Evolutionary conservation across 2,329 filamentous ascomycete genomes (phyloP).

Genomic region (Emericellopsis atlantica): DNA sequence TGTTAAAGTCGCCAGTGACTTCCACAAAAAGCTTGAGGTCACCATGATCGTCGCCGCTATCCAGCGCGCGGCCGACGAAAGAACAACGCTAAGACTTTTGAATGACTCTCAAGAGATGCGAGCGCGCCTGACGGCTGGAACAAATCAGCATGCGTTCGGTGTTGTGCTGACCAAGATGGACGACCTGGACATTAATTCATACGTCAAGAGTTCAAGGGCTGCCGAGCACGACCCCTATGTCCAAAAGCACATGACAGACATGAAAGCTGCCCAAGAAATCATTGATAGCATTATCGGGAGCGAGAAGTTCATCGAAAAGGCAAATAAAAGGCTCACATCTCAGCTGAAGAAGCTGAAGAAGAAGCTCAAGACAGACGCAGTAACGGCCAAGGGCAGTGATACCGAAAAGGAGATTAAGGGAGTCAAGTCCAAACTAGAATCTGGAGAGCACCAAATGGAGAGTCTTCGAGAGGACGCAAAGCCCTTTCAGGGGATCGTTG

Average conservation of each 20-base stretch:
- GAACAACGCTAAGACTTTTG: constrained; percentile 9
- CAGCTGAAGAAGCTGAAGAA: constrained; percentile 1
- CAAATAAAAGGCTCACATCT: not conserved
- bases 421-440: no score
- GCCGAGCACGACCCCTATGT: not conserved
- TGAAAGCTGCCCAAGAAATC: no score
- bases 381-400: not conserved
- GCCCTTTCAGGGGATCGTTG: no score
- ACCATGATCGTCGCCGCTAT: constrained; percentile 13
- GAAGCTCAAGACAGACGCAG: not conserved
- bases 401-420: no score
- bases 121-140: constrained; percentile 14
- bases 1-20: constrained; percentile 8
- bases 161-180: constrained; percentile 16
- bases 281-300: no score
- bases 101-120: constrained; percentile 10
- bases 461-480: no score
- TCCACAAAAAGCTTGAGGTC: constrained; percentile 9
- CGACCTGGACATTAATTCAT: constrained; percentile 6
- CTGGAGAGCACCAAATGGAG: no score
- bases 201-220: not conserved
- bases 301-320: not conserved
- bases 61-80: constrained; percentile 13
- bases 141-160: constrained; percentile 9
- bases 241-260: not conserved